Evolutionary conservation across 768 basidiomycete genomes (phyloP), one percentile per base, ranked within the genome.

Genomic region (Tulasnella sp.): DNA sequence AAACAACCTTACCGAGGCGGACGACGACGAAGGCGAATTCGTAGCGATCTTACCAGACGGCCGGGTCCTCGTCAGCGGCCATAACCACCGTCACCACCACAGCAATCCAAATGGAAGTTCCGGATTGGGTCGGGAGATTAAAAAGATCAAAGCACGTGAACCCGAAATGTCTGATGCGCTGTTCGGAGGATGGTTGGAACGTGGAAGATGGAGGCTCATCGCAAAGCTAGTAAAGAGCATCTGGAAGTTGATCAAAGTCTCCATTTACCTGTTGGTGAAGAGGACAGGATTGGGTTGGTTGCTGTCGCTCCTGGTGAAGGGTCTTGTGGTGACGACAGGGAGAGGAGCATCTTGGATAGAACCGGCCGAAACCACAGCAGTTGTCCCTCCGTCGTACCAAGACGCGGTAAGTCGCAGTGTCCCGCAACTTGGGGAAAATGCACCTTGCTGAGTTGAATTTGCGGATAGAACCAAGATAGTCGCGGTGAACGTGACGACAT

Each of bases 121-220:
- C 52, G 72, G 72, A 25, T 22, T 74, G 72, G 54, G 42, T 40
- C 40, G 72, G 49, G 72, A 74, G 54, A 74, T 74, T 15, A 74
- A 74, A 49, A 74, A 34, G 45, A 39, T 74, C 72, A 74, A 52
- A 39, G 40, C 54, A 19, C 49, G 31, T 2, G 54, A 36, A 25
- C 29, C 37, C 14, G 72, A 74, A 29, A 49, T 54, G 52, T 74
- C 72, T 11, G 72, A 74, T 37, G 29, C 72, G n/a, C n/a, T 74
- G 17, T 49, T 74, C 25, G 72, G 72, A 54, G 72, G 72, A 9
- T 74, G 72, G 72, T 29, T 45, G 40, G 29, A 37, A 64, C 42
- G 31, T n/a, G 54, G 54, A n/a, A 58, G 54, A 9, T 58, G 54
- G 54, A 58, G 54, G 54, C 54, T 58, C n/a, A 58, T 58, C 29